A percentile compares a stretch with the other conserved stretches of the same genome.
These are phyloP conservation scores for Podaxis sp. DNA, from an alignment of 768 basidiomycete species.

Conservation along the genomic window DNA sequence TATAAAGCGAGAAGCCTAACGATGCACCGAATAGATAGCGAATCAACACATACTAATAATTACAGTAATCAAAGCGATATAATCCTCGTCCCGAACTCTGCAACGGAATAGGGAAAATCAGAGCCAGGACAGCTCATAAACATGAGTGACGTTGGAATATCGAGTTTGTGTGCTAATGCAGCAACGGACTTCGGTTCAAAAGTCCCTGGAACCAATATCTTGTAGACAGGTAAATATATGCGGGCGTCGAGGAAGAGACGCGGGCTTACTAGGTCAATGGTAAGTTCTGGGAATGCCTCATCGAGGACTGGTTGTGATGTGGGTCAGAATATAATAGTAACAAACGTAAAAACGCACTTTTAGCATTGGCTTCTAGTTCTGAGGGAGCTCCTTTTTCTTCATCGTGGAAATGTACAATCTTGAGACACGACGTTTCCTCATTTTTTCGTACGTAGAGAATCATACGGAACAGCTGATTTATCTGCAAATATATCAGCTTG, in stretches of 20 bases:
- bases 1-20: neutral
- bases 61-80: slow-evolving; percentile 26
- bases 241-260: neutral
- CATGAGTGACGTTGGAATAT: slow-evolving; percentile 56
- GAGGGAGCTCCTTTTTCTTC: slow-evolving; percentile 55
- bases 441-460: slow-evolving; percentile 65
- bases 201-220: slow-evolving; percentile 46
- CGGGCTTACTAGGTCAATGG: slow-evolving; percentile 52
- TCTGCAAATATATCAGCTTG: slow-evolving; percentile 36
- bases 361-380: slow-evolving; percentile 72
- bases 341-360: slow-evolving; percentile 39
- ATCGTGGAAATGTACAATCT: slow-evolving; percentile 67
- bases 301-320: slow-evolving; percentile 42
- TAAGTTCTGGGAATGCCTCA: slow-evolving; percentile 65
- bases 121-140: slow-evolving; percentile 63
- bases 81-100: slow-evolving; percentile 54
- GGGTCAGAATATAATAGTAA: neutral
- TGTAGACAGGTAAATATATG: neutral
- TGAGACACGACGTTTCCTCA: slow-evolving; percentile 69
- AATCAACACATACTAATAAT: neutral
- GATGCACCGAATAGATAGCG: neutral
- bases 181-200: slow-evolving; percentile 49
- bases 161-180: slow-evolving; percentile 47
- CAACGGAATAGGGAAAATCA: slow-evolving; percentile 38
- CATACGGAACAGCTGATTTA: slow-evolving; percentile 63